Evolutionary conservation across 1,284 basidiomycete genomes (phyloP), one percentile per base, ranked within the genome.

Genomic region (Acaromyces ingoldii): DNA sequence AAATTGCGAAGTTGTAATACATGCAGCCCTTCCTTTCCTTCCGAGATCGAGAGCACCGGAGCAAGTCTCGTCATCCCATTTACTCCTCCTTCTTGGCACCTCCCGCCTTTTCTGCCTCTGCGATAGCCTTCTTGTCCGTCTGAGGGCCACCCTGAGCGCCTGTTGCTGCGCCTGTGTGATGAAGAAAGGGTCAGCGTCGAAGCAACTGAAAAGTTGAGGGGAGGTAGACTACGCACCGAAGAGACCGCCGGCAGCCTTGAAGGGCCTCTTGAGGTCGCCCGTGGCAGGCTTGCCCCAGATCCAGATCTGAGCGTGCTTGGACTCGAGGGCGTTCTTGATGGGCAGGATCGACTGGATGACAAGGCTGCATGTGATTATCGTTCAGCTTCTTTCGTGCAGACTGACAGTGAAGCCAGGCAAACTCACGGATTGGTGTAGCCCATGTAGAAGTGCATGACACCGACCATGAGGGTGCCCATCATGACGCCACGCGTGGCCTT

Each of bases 191-290:
- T n/a, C n/a, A n/a, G n/a, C n/a, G n/a, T n/a, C n/a, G n/a, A n/a
- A n/a, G n/a, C n/a, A n/a, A n/a, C n/a, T n/a, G n/a, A n/a, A n/a
- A n/a, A n/a, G n/a, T n/a, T n/a, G n/a, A n/a, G n/a, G n/a, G n/a
- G n/a, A n/a, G n/a, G n/a, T n/a, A n/a, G n/a, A n/a, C n/a, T 44
- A 26, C 13, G 51, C 43, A 34, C 38, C 84, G 82, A 80, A 69
- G 85, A 86, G 60, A 90, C 86, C 77, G 87, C 80, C 56, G 11
- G 77, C 76, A n/a, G 81, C 79, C 78, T 89, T 91, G 83, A 93
- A 96, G 1, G 92, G 92, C 63, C 92, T 81, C 79, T 91, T 85
- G 59, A 96, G 81, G 65, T 92, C 89, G 34, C 90, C 92, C 33
- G 85, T 85, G 1, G 91, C 84, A 5, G 69, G 67, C 51, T 69